These are phyloP conservation scores for Pholiota microspora DNA, from an alignment of 768 basidiomycete species.

Conservation along the genomic window DNA sequence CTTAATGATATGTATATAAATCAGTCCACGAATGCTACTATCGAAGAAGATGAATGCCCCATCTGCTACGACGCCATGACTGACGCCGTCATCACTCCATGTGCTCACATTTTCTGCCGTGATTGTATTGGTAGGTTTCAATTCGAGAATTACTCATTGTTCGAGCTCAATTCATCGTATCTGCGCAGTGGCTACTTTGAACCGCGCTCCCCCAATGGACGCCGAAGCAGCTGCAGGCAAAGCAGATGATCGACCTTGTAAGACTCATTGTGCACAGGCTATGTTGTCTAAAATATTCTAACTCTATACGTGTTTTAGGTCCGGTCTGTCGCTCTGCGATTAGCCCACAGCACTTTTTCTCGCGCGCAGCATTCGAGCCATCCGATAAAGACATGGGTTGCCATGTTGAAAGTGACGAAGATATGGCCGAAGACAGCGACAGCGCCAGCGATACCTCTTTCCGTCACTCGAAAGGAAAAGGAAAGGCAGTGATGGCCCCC, in stretches of 20 bases:
- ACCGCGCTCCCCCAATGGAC: conserved; percentile 22
- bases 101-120: conserved; percentile 61
- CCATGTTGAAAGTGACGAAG: conserved; percentile 18
- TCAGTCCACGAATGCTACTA: conserved; percentile 46
- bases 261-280: conserved; percentile 15
- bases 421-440: conserved; percentile 27
- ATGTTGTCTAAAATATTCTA: background rate
- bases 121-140: conserved; percentile 50
- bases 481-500: conserved; percentile 18
- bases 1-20: background rate
- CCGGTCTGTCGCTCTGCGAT: conserved; percentile 62
- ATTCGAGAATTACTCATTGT: background rate
- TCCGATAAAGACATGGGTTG: conserved; percentile 41
- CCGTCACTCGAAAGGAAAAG: conserved; percentile 28
- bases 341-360: conserved; percentile 46
- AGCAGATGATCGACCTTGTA: conserved; percentile 50
- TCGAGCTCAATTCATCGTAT: background rate
- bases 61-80: conserved; percentile 63
- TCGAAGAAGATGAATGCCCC: conserved; percentile 60
- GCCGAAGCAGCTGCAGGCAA: conserved; percentile 20
- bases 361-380: conserved; percentile 59
- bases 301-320: conserved; percentile 28
- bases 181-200: conserved; percentile 39
- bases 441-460: conserved; percentile 13
- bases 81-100: conserved; percentile 55